Evolutionary conservation across 2,329 filamentous ascomycete species (phyloP).

Genomic region (Bipolaris gigantea): DNA sequence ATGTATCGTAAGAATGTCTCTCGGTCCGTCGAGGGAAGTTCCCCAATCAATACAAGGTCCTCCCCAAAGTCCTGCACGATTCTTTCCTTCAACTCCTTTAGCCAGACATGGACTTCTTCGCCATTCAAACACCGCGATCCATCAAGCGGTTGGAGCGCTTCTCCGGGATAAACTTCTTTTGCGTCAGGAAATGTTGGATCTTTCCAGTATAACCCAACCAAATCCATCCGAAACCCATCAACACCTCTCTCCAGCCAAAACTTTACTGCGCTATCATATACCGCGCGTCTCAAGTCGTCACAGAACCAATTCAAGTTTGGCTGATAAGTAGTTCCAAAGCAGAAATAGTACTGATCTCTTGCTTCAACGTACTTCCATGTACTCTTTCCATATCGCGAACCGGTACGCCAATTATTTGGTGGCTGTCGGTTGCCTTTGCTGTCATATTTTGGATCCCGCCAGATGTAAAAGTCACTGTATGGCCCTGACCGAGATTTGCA

Average conservation of each 20-base stretch:
- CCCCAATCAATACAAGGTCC: neutral
- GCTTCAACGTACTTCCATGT: constrained; percentile 37
- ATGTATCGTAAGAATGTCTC: neutral
- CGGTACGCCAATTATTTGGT: constrained; percentile 57
- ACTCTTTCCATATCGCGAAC: constrained; percentile 49
- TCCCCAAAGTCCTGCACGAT: neutral
- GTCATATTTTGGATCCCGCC: constrained; percentile 60
- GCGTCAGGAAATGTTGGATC: neutral
- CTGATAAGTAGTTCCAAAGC: constrained; percentile 52
- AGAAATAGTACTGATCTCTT: constrained; percentile 48
- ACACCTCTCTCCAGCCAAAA: neutral
- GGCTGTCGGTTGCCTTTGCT: constrained; percentile 57
- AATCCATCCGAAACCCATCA: neutral
- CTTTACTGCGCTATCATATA: neutral
- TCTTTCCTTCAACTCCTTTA: neutral
- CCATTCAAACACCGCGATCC: neutral
- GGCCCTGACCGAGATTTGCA: constrained; percentile 62
- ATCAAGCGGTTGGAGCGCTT: neutral
- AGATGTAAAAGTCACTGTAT: constrained; percentile 73
- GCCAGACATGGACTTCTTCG: neutral
- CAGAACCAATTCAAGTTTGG: constrained; percentile 53
- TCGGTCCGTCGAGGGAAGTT: neutral
- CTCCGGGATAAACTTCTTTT: neutral
- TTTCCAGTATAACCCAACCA: neutral
- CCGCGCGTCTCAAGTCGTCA: neutral